Evolutionary conservation across 495 filamentous ascomycete species (phyloP), one percentile per base, ranked within the genome.

Genomic region (Penicillium dipodomyicola): DNA sequence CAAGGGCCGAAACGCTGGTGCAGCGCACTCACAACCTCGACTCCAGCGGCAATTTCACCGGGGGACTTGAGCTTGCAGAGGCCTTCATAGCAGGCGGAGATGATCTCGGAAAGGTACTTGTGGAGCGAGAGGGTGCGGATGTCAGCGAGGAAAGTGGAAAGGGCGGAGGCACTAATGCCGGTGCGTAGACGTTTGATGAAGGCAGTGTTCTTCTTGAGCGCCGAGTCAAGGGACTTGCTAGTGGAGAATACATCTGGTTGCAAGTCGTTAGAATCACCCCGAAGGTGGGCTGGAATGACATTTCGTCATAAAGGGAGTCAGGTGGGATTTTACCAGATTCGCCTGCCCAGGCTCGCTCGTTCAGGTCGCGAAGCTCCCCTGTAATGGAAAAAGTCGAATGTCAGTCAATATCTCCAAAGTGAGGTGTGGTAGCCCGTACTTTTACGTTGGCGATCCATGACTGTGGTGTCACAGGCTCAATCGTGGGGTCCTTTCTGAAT

Each of bases 101-200:
- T 92, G 57, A 97, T 91, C 74, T 99, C 94, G 40, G 94, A 96
- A 4, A 99, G 85, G 65, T 99, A 99, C 67, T 96, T 97, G 79
- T 94, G 90, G 30, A 99, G 83, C 52, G 93, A 97, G 8, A 97
- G 80, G 44, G 92, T 91, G 56, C 89, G 87, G 62, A 96, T 90
- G 65, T 99, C 94, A 67, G 95, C 86, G 40, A 97, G 72, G 72
- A 97, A 95, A 54, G 91, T 91, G 51, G 82, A 77, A 40, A 90
- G 81, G 43, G 88, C 87, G 48, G 90, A 80, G 47, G 89, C 77
- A 55, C 84, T 91, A 58, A 97, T 87, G 40, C 91, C 89, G 27
- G 94, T 96, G 35, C 94, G 90, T 33, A 97, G 80, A 51, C 95
- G 88, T 72, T 96, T 97, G 70, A 99, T 99, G 72, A 97, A 97